A percentile compares a stretch with the other conserved stretches of the same genome.
These are phyloP conservation scores for Lathyrus sativus DNA, from an alignment of 306 rosid species.

Conservation along the genomic window DNA sequence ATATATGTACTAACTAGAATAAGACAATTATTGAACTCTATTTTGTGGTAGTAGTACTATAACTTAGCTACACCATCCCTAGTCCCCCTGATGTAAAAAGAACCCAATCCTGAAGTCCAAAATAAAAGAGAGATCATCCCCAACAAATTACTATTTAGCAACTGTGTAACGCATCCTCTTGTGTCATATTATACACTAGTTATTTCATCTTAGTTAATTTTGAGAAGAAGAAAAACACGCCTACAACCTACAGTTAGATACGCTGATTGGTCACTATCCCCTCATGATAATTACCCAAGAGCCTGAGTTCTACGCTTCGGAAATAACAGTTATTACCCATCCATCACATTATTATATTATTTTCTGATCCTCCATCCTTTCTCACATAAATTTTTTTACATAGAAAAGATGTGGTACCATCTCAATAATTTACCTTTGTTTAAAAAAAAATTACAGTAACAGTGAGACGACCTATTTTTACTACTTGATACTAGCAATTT, in stretches of 20 bases:
- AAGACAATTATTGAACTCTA: background rate
- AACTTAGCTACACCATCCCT: conserved; percentile 3
- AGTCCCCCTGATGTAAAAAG: conserved; percentile 8
- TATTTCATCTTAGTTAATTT: background rate
- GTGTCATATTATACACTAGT: background rate
- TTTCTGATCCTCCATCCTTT: no score
- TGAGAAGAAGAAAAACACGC: background rate
- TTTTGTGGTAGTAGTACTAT: background rate
- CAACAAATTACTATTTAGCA: background rate
- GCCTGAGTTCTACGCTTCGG: background rate
- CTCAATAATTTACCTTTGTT: no score
- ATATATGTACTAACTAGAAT: background rate
- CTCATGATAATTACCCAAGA: background rate
- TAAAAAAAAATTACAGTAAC: no score
- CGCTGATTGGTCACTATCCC: background rate
- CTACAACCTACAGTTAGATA: background rate
- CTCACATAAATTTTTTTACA: no score
- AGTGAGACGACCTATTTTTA: no score
- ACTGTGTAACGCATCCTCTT: conserved; percentile 1
- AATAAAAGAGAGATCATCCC: background rate
- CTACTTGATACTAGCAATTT: no score
- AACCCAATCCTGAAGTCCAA: background rate
- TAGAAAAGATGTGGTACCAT: no score
- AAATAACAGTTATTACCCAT: no score
- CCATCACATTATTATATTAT: no score